phyloP scores from a whole-genome alignment of 306 rosid species.

The Citrullus mucosospermus region DNA sequence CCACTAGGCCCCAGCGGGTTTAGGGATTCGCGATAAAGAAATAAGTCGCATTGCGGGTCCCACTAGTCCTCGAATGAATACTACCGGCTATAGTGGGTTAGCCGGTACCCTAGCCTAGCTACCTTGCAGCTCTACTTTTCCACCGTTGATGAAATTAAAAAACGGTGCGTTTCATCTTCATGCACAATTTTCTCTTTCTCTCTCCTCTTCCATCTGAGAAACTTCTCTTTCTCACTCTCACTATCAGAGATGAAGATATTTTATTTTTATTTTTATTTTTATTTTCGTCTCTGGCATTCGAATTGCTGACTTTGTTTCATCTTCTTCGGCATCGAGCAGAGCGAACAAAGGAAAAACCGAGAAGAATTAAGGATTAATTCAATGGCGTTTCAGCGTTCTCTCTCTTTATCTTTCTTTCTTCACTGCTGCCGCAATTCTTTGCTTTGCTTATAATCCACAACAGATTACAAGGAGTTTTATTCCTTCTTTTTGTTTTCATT shows the following conservation, averaged over 20 bases:
- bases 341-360: slow-evolving; percentile 1
- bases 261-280: not conserved
- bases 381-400: not conserved
- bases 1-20: not conserved
- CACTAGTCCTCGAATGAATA: not conserved
- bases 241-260: not conserved
- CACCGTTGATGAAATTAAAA: slow-evolving; percentile 35
- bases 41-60: slow-evolving; percentile 30
- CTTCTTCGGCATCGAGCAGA: not conserved
- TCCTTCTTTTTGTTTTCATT: not conserved
- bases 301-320: not conserved
- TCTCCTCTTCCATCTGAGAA: not conserved
- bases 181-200: not conserved
- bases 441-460: slow-evolving; percentile 61
- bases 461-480: not conserved
- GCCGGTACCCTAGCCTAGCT: not conserved
- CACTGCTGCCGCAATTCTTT: slow-evolving; percentile 32
- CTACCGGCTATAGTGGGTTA: not conserved
- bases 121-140: slow-evolving; percentile 10
- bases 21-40: slow-evolving; percentile 51
- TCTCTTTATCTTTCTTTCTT: slow-evolving; percentile 7
- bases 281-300: not conserved
- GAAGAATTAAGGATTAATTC: slow-evolving; percentile 12
- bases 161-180: slow-evolving; percentile 5
- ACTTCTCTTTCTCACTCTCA: not conserved